Conservation (phyloP, 495 filamentous ascomycete genomes). For the Parachaetomium inaequale region DNA sequence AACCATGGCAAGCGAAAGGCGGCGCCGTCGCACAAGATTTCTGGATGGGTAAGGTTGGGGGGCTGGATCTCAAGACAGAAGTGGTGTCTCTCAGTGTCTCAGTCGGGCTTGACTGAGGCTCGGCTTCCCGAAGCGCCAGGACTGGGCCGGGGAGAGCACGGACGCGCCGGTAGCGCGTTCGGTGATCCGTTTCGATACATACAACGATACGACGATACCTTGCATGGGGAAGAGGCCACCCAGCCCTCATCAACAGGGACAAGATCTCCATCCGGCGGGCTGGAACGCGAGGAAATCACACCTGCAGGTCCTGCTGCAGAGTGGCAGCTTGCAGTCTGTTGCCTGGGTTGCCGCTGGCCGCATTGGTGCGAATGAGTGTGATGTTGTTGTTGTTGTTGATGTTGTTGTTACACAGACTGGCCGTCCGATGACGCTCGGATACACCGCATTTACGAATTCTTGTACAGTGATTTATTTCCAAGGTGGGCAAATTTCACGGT, state of each 20-base stretch:
- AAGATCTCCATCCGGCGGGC: not conserved
- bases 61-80: too few species aligned
- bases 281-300: not conserved
- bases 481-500: not conserved
- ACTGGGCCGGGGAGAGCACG: slow-evolving; percentile 15
- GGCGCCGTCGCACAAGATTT: not conserved
- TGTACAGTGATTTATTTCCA: not conserved
- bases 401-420: not conserved
- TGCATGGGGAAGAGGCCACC: not conserved
- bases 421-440: not conserved
- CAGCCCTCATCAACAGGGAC: not conserved
- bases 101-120: slow-evolving; percentile 20
- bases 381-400: too few species aligned
- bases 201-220: not conserved
- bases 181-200: not conserved
- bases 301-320: not conserved
- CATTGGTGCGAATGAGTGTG: not conserved
- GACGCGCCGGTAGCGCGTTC: not conserved
- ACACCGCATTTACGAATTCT: not conserved
- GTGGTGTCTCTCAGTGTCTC: not conserved
- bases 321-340: not conserved
- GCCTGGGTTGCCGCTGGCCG: not conserved
- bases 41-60: slow-evolving; percentile 3
- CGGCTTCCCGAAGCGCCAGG: slow-evolving; percentile 18
- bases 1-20: not conserved